Evolutionary conservation across 2,329 filamentous ascomycete species (phyloP).

Genomic region (Rhinocladiella similis): DNA sequence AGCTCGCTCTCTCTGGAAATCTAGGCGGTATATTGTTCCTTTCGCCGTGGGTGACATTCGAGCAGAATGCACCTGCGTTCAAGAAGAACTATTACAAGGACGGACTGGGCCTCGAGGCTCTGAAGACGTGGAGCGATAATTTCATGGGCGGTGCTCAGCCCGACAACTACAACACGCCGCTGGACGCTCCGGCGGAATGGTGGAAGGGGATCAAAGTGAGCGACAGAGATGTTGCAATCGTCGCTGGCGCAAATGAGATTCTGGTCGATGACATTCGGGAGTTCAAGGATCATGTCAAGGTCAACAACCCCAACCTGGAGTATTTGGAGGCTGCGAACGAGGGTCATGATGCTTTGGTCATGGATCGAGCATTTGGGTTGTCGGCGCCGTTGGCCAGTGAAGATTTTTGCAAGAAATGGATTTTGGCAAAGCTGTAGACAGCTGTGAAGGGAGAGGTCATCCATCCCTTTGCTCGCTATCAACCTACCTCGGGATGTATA

Average conservation of each 20-base stretch:
- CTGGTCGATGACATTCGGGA: constrained; percentile 19
- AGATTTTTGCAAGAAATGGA: constrained; percentile 13
- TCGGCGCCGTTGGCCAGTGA: constrained; percentile 9
- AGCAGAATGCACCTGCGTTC: constrained; percentile 29
- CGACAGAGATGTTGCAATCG: constrained; percentile 10
- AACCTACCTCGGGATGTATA: too few relatives aligned
- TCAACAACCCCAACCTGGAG: constrained; percentile 10
- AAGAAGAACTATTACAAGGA: constrained; percentile 15
- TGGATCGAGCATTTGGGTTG: constrained; percentile 12
- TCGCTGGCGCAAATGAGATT: constrained; percentile 17
- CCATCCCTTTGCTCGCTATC: too few relatives aligned
- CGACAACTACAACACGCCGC: constrained; percentile 19
- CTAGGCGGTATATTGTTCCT: constrained; percentile 55
- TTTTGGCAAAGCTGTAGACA: constrained; percentile 10
- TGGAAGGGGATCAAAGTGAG: constrained; percentile 23
- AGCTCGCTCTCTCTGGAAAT: constrained; percentile 31
- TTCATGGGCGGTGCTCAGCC: constrained; percentile 17
- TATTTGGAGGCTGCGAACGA: constrained; percentile 14
- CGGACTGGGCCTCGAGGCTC: constrained; percentile 1
- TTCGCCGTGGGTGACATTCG: constrained; percentile 59
- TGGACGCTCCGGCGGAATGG: constrained; percentile 16
- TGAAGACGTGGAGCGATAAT: constrained; percentile 13
- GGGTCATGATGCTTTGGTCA: constrained; percentile 11
- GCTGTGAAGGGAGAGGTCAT: too few relatives aligned
- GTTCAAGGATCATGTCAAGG: constrained; percentile 16